Evolutionary conservation across 768 basidiomycete species (phyloP).

Genomic region (Tephrocybe sp.): DNA sequence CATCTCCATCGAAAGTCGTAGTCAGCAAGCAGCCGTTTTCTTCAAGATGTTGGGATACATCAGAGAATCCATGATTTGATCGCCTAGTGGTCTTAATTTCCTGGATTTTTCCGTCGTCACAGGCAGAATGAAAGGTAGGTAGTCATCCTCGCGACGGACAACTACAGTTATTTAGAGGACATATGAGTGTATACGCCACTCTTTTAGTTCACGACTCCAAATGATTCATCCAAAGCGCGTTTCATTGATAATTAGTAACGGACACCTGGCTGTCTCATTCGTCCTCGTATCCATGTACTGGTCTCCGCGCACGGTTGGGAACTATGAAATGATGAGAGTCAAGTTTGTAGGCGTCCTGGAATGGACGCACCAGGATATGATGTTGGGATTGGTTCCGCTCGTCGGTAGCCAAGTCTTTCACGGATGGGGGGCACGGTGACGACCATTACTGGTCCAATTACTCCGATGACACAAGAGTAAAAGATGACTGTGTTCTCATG

Average conservation of each 20-base stretch:
- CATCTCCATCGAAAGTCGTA: too few relatives aligned
- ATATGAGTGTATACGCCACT: too few relatives aligned
- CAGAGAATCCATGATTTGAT: too few relatives aligned
- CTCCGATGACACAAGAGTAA: slow-evolving; percentile 77
- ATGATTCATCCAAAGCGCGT: neutral
- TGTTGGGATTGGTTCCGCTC: slow-evolving; percentile 68
- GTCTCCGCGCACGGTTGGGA: slow-evolving; percentile 67
- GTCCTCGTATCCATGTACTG: slow-evolving; percentile 78
- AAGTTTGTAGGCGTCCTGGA: neutral
- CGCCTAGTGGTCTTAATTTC: too few relatives aligned
- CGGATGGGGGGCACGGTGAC: slow-evolving; percentile 80
- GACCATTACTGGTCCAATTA: slow-evolving; percentile 74
- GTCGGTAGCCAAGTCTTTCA: slow-evolving; percentile 67
- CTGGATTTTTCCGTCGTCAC: too few relatives aligned
- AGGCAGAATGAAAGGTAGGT: too few relatives aligned
- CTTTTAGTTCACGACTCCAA: neutral
- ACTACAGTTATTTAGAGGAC: too few relatives aligned
- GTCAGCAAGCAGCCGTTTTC: too few relatives aligned
- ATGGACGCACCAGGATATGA: slow-evolving; percentile 73
- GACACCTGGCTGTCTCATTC: slow-evolving; percentile 21
- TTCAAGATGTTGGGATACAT: too few relatives aligned
- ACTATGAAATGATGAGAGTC: slow-evolving; percentile 37
- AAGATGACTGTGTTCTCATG: slow-evolving; percentile 92
- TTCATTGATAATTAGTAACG: neutral
- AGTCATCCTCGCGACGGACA: too few relatives aligned